phyloP scores from a whole-genome alignment of 306 rosid genomes.

The Glycine soja region DNA sequence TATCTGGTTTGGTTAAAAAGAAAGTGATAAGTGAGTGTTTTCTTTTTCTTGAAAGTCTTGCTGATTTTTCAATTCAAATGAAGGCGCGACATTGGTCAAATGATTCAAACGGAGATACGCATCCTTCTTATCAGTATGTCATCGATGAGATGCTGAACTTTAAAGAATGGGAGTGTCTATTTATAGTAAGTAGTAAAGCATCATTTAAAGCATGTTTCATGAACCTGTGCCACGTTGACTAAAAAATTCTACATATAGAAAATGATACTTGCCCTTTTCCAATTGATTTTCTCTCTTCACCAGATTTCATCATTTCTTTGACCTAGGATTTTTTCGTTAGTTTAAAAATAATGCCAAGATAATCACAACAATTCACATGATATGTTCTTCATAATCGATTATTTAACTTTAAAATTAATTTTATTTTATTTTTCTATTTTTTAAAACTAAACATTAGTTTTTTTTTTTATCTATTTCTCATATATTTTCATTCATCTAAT shows the following conservation, averaged over 20 bases:
- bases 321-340: background rate
- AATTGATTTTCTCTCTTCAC: conserved; percentile 20
- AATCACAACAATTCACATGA: background rate
- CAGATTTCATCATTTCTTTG: conserved; percentile 34
- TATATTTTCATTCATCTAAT: no score
- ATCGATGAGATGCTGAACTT: conserved; percentile 22
- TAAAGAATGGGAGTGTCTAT: conserved; percentile 41
- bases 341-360: background rate
- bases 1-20: background rate
- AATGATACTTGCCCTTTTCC: conserved; percentile 30
- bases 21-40: conserved; percentile 1
- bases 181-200: conserved; percentile 41
- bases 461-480: no score
- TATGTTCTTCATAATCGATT: no score
- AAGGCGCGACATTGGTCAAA: conserved; percentile 1
- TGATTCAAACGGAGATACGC: background rate
- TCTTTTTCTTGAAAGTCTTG: background rate
- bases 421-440: no score
- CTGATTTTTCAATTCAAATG: background rate
- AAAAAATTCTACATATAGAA: conserved; percentile 11
- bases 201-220: conserved; percentile 46
- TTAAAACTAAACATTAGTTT: no score
- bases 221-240: conserved; percentile 44
- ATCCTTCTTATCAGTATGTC: background rate
- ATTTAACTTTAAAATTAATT: no score